These are phyloP conservation scores for Ceratocystis lukuohia DNA, from an alignment of 2,329 filamentous ascomycete genomes.

Conservation along the genomic window DNA sequence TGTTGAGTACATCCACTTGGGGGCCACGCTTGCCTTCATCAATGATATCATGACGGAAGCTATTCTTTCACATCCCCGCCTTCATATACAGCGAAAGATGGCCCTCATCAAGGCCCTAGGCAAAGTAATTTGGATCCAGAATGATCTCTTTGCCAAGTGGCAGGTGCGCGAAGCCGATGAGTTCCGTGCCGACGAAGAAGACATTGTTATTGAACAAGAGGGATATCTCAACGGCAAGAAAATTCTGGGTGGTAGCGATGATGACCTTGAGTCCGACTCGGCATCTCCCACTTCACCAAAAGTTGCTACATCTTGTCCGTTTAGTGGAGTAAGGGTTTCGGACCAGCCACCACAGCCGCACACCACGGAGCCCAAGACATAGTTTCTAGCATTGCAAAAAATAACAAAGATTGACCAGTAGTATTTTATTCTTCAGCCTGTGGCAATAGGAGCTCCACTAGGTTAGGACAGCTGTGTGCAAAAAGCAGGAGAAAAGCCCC, in stretches of 20 bases:
- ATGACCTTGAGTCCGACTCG: constrained; percentile 24
- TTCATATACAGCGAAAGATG: constrained; percentile 55
- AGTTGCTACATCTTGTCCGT: constrained; percentile 35
- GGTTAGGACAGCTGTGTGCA: neutral
- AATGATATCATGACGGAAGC: constrained; percentile 67
- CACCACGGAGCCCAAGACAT: constrained; percentile 21
- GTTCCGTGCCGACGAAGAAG: constrained; percentile 34
- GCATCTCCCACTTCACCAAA: constrained; percentile 36
- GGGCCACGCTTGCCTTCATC: constrained; percentile 57
- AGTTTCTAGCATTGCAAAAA: constrained; percentile 17
- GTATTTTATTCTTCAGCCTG: no score
- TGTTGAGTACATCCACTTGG: constrained; percentile 70
- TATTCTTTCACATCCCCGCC: constrained; percentile 55
- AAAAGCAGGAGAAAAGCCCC: neutral
- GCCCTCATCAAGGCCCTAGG: constrained; percentile 61
- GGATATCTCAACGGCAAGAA: constrained; percentile 52
- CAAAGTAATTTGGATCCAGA: constrained; percentile 81
- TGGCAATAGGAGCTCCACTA: no score
- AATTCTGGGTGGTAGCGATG: constrained; percentile 35
- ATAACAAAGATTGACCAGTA: neutral
- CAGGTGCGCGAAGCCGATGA: constrained; percentile 59
- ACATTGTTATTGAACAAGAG: constrained; percentile 43
- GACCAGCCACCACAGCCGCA: constrained; percentile 20
- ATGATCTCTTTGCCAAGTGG: constrained; percentile 73
- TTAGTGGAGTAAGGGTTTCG: constrained; percentile 30